phyloP scores from a whole-genome alignment of 83 land plant genomes.

The Picea mariana region DNA sequence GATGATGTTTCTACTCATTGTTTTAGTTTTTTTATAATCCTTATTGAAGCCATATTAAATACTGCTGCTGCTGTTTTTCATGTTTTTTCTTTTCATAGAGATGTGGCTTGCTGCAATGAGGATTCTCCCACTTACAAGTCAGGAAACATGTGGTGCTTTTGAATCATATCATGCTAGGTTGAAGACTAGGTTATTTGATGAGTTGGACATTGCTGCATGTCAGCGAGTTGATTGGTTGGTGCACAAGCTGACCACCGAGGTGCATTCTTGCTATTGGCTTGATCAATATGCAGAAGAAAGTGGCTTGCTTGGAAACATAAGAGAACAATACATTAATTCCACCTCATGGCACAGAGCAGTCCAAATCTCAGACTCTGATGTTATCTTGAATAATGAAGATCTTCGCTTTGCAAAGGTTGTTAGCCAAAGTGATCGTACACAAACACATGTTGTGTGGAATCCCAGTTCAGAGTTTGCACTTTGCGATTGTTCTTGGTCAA shows the following conservation, averaged over 20 bases:
- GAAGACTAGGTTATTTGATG: constrained; percentile 17
- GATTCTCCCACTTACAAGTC: constrained; percentile 22
- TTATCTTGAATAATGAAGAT: constrained; percentile 14
- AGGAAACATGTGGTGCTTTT: constrained; percentile 30
- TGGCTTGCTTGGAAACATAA: constrained; percentile 11
- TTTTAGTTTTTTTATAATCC: no score
- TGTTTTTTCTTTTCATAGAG: constrained; percentile 24
- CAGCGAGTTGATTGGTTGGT: constrained; percentile 26
- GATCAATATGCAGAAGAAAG: constrained; percentile 16
- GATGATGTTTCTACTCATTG: no score
- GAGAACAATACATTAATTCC: constrained; percentile 8
- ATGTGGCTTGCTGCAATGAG: constrained; percentile 27
- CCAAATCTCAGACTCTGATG: constrained; percentile 23
- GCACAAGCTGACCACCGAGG: constrained; percentile 24
- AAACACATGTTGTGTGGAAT: constrained; percentile 20
- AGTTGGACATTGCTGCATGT: not conserved
- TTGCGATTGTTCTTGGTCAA: constrained; percentile 23
- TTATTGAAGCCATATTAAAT: no score
- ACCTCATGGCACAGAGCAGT: constrained; percentile 20
- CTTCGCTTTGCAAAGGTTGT: constrained; percentile 15
- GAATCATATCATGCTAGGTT: constrained; percentile 25
- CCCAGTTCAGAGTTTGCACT: constrained; percentile 22
- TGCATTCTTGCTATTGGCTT: constrained; percentile 22
- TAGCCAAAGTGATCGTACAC: constrained; percentile 22
- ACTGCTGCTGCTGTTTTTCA: not conserved